Percentiles rank a stretch among this genome's conserved stretches.
Evolutionary conservation across 2,329 filamentous ascomycete genomes (phyloP).

Genomic region (Niveomyces coronatus): DNA sequence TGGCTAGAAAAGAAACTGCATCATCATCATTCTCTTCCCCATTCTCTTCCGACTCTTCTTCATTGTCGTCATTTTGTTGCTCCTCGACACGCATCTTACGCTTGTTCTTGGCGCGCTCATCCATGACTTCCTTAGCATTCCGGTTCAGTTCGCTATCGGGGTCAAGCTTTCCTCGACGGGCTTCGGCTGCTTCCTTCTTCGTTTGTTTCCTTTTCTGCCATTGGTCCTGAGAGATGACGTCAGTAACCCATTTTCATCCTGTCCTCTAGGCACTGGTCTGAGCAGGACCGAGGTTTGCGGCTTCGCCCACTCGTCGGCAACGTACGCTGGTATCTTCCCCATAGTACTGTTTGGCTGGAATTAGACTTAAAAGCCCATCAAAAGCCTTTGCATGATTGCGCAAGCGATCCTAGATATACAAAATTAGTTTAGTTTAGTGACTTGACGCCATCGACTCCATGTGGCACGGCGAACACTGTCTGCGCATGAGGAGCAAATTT

Average conservation of each 20-base stretch:
- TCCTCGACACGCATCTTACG: conserved; percentile 62
- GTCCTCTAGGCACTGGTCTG: conserved; percentile 8
- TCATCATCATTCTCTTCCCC: conserved; percentile 31
- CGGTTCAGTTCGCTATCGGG: conserved; percentile 72
- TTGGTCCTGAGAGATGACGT: too few relatives aligned
- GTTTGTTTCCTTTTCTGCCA: conserved; percentile 93
- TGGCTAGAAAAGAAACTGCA: conserved; percentile 30
- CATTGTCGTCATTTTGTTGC: conserved; percentile 30
- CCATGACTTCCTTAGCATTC: conserved; percentile 86
- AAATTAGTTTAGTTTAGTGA: conserved; percentile 3
- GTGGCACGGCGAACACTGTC: too few relatives aligned
- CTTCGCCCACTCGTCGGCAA: conserved; percentile 19
- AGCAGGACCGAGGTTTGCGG: too few relatives aligned
- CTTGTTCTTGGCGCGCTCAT: conserved; percentile 68
- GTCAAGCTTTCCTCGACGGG: conserved; percentile 81
- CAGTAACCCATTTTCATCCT: too few relatives aligned
- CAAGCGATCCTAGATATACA: conserved; percentile 38
- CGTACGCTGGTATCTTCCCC: conserved; percentile 74
- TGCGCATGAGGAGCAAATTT: neutral
- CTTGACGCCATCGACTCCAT: too few relatives aligned
- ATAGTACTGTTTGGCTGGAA: conserved; percentile 86
- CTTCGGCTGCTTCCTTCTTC: conserved; percentile 73
- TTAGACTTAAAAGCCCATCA: conserved; percentile 76
- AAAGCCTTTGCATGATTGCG: conserved; percentile 62
- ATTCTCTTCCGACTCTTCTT: conserved; percentile 36